Conservation (phyloP, 1,284 basidiomycete genomes). For the Irpex rosettiformis region DNA sequence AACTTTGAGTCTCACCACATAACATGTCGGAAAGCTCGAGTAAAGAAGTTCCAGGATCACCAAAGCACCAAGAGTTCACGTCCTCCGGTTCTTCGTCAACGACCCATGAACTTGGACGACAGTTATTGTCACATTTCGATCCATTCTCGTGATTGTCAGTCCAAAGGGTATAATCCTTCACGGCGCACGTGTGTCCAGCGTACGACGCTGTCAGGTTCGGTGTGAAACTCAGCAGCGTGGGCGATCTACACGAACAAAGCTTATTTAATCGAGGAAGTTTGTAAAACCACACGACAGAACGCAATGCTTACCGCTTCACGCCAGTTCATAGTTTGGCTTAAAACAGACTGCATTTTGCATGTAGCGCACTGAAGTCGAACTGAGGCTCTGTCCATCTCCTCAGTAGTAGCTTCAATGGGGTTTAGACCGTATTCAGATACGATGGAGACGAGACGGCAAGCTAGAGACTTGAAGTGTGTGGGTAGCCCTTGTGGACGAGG, state of each 20-base stretch:
- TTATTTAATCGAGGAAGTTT: no score
- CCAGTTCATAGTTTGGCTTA: not conserved
- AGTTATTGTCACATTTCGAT: no score
- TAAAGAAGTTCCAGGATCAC: not conserved
- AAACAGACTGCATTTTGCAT: not conserved
- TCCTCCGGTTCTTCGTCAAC: no score
- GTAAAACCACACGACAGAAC: not conserved
- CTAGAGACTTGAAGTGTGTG: not conserved
- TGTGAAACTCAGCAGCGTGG: not conserved
- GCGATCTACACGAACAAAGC: no score
- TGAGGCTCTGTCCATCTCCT: not conserved
- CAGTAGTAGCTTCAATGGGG: not conserved
- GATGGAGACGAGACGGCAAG: not conserved
- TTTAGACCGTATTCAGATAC: not conserved
- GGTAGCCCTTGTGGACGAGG: not conserved
- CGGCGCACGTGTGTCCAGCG: not conserved
- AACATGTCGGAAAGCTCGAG: not conserved
- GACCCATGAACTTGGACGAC: no score
- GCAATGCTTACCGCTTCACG: not conserved
- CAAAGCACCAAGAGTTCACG: no score
- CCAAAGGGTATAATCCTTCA: not conserved
- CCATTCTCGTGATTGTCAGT: no score
- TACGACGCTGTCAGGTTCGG: not conserved
- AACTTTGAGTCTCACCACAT: no score
- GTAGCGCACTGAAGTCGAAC: not conserved